A percentile compares a stretch with the other conserved stretches of the same genome.
phyloP scores from a whole-genome alignment of 148 eudicot genomes.

The Nepenthes gracilis region DNA sequence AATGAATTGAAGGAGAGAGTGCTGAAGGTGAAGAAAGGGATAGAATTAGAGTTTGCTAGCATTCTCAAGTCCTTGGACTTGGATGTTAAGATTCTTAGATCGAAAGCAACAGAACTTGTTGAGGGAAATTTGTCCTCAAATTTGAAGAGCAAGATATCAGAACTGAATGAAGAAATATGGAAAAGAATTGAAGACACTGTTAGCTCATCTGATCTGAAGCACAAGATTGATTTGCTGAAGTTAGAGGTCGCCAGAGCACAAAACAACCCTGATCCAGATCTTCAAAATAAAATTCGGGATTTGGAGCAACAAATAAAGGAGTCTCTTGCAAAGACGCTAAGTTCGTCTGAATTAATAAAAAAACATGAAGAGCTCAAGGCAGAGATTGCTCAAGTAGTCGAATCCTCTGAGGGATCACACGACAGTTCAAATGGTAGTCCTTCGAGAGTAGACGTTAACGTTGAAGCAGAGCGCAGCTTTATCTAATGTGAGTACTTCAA shows the following conservation, averaged over 20 bases:
- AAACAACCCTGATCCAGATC: constrained; percentile 32
- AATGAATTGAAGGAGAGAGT: constrained; percentile 40
- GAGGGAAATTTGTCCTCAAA: constrained; percentile 16
- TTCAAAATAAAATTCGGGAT: constrained; percentile 35
- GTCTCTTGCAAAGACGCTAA: constrained; percentile 38
- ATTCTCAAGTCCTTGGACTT: constrained; percentile 36
- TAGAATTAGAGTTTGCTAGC: constrained; percentile 35
- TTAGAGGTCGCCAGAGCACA: constrained; percentile 38
- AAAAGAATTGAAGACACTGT: constrained; percentile 45
- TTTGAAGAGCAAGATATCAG: constrained; percentile 29
- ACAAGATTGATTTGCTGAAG: constrained; percentile 51
- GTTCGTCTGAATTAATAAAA: constrained; percentile 33
- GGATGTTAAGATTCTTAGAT: constrained; percentile 23
- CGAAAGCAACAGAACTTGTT: constrained; percentile 1
- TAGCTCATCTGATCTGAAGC: constrained; percentile 52
- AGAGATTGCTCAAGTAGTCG: constrained; percentile 32
- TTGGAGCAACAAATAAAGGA: constrained; percentile 48
- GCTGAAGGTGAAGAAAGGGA: constrained; percentile 35
- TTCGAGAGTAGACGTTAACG: constrained; percentile 24
- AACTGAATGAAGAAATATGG: constrained; percentile 39
- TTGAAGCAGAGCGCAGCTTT: constrained; percentile 21
- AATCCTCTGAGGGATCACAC: constrained; percentile 22
- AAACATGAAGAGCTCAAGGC: constrained; percentile 36
- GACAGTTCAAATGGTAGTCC: constrained; percentile 25
- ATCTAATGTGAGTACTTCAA: constrained; percentile 12